These are phyloP conservation scores for Fusarium sp. DNA, from an alignment of 2,329 filamentous ascomycete genomes.

Conservation along the genomic window DNA sequence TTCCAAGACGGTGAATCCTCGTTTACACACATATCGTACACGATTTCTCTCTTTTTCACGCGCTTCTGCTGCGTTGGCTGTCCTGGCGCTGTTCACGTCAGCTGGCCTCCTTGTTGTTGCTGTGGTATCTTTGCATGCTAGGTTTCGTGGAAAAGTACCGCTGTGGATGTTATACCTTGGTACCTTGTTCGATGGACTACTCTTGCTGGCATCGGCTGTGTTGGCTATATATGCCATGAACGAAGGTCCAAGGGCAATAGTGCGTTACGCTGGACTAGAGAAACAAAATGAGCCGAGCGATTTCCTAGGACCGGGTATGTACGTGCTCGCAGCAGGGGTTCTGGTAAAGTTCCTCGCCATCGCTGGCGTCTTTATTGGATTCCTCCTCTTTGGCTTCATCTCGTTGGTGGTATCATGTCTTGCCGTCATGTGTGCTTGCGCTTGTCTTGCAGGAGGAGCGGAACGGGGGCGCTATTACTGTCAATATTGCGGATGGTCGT, in stretches of 20 bases:
- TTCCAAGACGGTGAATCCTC: not conserved
- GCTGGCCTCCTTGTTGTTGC: constrained; percentile 10
- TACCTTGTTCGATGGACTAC: constrained; percentile 20
- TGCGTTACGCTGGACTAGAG: constrained; percentile 1
- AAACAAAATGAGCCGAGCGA: not conserved
- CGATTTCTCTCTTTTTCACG: constrained; percentile 22
- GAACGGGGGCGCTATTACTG: constrained; percentile 2
- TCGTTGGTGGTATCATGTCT: constrained; percentile 18
- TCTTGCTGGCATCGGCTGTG: constrained; percentile 13
- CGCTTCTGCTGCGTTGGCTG: constrained; percentile 25
- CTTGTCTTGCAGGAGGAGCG: constrained; percentile 19
- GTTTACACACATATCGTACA: constrained; percentile 5
- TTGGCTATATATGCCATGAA: constrained; percentile 27
- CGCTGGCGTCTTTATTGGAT: constrained; percentile 23
- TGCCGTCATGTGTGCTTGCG: constrained; percentile 23
- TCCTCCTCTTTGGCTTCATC: constrained; percentile 21
- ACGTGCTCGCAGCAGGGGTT: constrained; percentile 26
- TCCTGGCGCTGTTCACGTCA: constrained; percentile 24
- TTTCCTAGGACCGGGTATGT: constrained; percentile 26
- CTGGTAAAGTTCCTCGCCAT: constrained; percentile 30
- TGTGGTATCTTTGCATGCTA: constrained; percentile 8
- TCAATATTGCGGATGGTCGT: constrained; percentile 10
- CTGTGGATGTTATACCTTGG: constrained; percentile 26
- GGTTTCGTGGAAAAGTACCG: not conserved
- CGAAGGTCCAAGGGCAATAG: constrained; percentile 15